phyloP scores from a whole-genome alignment of 164 flowering plant genomes.

The Vitis labrusca region DNA sequence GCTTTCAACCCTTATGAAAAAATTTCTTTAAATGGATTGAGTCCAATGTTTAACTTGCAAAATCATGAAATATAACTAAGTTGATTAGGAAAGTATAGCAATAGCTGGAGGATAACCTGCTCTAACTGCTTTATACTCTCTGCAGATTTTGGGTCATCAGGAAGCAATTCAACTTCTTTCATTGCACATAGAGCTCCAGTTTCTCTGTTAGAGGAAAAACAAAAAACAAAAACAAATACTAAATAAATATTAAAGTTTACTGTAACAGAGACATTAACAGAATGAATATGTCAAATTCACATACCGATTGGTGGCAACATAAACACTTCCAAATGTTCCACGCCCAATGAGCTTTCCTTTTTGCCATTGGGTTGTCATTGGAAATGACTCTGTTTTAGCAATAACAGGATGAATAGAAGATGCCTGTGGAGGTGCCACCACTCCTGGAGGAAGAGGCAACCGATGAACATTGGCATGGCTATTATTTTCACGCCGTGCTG shows the following conservation, averaged over 20 bases:
- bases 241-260: neutral
- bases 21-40: neutral
- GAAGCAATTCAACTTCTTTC: constrained; percentile 86
- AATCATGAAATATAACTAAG: neutral
- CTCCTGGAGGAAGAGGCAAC: constrained; percentile 87
- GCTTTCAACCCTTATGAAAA: neutral
- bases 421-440: constrained; percentile 33
- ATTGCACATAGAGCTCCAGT: constrained; percentile 97
- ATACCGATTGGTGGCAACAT: constrained; percentile 78
- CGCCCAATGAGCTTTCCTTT: constrained; percentile 96
- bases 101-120: constrained; percentile 53
- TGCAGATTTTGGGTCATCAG: constrained; percentile 83
- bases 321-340: constrained; percentile 96
- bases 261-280: constrained; percentile 7
- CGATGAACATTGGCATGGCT: constrained; percentile 55
- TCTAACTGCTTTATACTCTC: constrained; percentile 81
- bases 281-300: neutral
- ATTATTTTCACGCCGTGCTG: constrained; percentile 37
- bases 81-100: neutral
- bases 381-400: constrained; percentile 36
- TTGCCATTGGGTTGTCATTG: constrained; percentile 64
- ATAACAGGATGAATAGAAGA: constrained; percentile 34
- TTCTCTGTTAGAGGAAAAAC: constrained; percentile 42
- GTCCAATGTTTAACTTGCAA: neutral
- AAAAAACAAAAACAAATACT: neutral